A percentile compares a stretch with the other conserved stretches of the same genome.
Evolutionary conservation across 208 protist species (phyloP).

Genomic region (Acanthamoeba divionensis): DNA sequence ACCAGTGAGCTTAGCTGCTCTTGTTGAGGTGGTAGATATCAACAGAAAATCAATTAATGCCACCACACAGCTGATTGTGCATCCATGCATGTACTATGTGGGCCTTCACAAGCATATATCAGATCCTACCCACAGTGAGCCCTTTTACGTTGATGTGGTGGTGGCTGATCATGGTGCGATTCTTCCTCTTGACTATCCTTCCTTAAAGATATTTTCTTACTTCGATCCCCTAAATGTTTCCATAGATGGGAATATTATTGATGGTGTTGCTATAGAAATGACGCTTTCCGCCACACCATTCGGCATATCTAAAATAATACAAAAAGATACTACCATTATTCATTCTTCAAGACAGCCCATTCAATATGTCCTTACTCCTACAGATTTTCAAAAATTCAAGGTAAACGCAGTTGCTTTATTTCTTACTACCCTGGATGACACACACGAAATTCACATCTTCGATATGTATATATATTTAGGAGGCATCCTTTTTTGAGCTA

Average conservation of each 20-base stretch:
- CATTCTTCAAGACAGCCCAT: no score
- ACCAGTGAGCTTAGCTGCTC: constrained; percentile 10
- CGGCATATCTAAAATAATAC: no score
- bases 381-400: no score
- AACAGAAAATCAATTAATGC: constrained; percentile 30
- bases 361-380: no score
- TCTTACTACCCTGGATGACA: no score
- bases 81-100: constrained; percentile 51
- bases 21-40: constrained; percentile 51
- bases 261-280: neutral
- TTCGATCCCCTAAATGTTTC: no score
- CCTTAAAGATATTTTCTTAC: no score
- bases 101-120: neutral
- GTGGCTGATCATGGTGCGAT: constrained; percentile 42
- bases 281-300: neutral
- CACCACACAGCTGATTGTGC: constrained; percentile 42
- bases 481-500: constrained; percentile 10
- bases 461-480: no score
- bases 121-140: neutral
- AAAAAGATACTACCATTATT: no score
- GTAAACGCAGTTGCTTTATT: no score
- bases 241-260: neutral
- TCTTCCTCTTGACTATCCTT: no score
- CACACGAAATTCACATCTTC: no score
- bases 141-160: neutral